Base-by-base conservation (phyloP, 768 basidiomycete species). In the Pisolithus sp. region DNA sequence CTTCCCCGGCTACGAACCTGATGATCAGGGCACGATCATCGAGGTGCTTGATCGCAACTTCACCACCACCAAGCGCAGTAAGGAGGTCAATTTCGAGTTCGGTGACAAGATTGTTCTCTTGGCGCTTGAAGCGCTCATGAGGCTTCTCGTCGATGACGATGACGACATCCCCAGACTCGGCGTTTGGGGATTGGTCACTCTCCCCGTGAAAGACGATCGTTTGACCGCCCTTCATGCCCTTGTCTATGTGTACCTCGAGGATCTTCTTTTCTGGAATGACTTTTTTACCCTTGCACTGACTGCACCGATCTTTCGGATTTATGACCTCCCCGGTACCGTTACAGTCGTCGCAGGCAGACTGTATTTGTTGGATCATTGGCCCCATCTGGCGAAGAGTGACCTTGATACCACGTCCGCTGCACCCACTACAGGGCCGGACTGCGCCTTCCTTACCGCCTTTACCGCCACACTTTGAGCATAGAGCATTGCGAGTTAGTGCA, bases 321-420 rank as follows among this genome's bases (percentile, higher is more conserved):
- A 99, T 96, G 60, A 93, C 77, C 71, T 99, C 95, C 58, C 96
- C 96, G n/a, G 83, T 80, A 15, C 91, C 96, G 47, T 77, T 80
- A 69, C 96, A 99, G 15, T 97, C 96, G 65, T 86, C 83, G 74
- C 96, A 99, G 42, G 83, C 78, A 49, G 92, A 89, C 68, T 98
- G 96, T 59, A 98, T 90, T 72, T 99, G 95, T 71, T 99, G 96
- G 61, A 99, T 91, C 96, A 99, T 99, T 5, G 96, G 96, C 24
- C 96, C 96, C 83, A 99, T 89, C 69, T 98, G 96, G 55, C 96
- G 89, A 55, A 98, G 73, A 48, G 87, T 91, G 64, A 97, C 71
- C 67, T 85, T 89, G 75, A 94, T 73, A 62, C 96, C 96, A 57
- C 92, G 90, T 51, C 96, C 96, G 62, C 73, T 78, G 74, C 96